phyloP scores from a whole-genome alignment of 169 alveolate genomes.

The Plasmodium sp. region DNA sequence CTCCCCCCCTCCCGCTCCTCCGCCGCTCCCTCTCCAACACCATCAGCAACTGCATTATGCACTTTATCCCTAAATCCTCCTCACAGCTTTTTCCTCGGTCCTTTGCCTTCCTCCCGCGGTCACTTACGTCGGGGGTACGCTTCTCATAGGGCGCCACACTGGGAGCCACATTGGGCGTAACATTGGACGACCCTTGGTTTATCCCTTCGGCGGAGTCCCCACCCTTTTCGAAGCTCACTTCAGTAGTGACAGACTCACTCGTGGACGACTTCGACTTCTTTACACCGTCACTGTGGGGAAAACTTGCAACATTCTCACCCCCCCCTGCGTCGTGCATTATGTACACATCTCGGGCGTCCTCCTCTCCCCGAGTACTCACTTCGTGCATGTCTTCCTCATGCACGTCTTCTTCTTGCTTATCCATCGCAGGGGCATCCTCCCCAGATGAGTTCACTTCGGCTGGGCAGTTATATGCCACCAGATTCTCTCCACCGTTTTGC shows the following conservation, averaged over 20 bases:
- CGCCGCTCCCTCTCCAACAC: constrained; percentile 10
- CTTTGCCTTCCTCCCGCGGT: background rate
- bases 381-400: background rate
- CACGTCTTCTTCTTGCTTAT: background rate
- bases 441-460: background rate
- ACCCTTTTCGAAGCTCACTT: background rate
- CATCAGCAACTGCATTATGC: constrained; percentile 18
- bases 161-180: background rate
- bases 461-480: background rate
- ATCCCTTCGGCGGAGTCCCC: background rate
- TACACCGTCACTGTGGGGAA: background rate
- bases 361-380: background rate
- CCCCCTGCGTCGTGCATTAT: background rate
- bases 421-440: background rate
- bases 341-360: background rate
- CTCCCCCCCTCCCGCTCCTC: background rate
- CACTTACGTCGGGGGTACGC: background rate
- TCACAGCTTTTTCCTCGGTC: background rate
- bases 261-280: background rate
- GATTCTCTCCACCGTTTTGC: background rate
- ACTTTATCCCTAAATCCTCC: constrained; percentile 6
- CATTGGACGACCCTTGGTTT: background rate
- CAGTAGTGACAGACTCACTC: background rate
- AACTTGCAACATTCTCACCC: background rate
- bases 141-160: background rate